These are phyloP conservation scores for Anthoceros angustus DNA, from an alignment of 225 moss, liverwort and hornwort species.

Conservation along the genomic window DNA sequence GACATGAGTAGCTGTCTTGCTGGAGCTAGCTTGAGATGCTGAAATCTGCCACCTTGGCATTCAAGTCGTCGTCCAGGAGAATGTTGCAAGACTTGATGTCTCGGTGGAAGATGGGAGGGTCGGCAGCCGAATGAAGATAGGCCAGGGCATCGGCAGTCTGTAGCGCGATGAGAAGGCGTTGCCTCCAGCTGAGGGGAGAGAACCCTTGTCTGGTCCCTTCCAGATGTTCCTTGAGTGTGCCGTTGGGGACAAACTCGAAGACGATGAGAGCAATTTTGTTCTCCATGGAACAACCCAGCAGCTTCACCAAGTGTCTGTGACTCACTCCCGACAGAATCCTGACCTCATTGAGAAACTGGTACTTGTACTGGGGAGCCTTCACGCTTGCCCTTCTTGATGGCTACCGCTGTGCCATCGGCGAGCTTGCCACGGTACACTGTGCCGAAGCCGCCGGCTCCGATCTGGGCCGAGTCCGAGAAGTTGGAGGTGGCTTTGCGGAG, in stretches of 20 bases:
- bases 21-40: conserved; percentile 4
- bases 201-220: background rate
- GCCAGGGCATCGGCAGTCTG: background rate
- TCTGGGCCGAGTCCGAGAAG: conserved; percentile 7
- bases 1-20: background rate
- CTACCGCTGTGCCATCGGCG: conserved; percentile 6
- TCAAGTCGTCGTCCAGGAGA: conserved; percentile 5
- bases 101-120: background rate
- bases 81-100: conserved; percentile 11
- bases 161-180: conserved; percentile 7
- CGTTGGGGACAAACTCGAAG: conserved; percentile 5
- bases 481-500: conserved; percentile 9
- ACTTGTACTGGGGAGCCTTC: conserved; percentile 4
- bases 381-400: conserved; percentile 7
- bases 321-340: conserved; percentile 7
- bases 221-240: background rate
- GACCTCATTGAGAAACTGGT: conserved; percentile 7
- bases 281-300: conserved; percentile 5
- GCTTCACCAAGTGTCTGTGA: conserved; percentile 11
- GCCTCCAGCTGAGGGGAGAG: conserved; percentile 8
- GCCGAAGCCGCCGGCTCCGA: conserved; percentile 1
- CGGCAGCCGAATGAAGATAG: conserved; percentile 2
- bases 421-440: conserved; percentile 8
- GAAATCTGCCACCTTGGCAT: conserved; percentile 6
- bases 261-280: conserved; percentile 10